Conservation (phyloP, 2,329 filamentous ascomycete genomes). For the Verticillium dahliae region DNA sequence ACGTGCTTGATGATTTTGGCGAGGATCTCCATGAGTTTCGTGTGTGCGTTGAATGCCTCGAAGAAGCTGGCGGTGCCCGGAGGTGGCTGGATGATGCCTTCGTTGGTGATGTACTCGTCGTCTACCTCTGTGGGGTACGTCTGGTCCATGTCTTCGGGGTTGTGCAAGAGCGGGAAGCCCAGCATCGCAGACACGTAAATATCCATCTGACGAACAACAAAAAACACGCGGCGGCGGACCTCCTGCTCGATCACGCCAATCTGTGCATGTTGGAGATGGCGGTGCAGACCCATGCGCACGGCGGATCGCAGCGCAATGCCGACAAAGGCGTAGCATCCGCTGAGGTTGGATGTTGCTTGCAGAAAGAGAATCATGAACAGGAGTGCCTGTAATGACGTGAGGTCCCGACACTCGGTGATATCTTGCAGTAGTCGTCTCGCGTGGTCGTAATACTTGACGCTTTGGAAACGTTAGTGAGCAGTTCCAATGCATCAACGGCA, state of each 20-base stretch:
- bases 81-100: slow-evolving; percentile 48
- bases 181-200: slow-evolving; percentile 63
- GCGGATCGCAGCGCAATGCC: slow-evolving; percentile 71
- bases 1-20: slow-evolving; percentile 59
- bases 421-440: slow-evolving; percentile 60
- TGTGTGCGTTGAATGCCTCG: slow-evolving; percentile 61
- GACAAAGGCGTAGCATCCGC: slow-evolving; percentile 73
- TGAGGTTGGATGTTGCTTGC: slow-evolving; percentile 71
- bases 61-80: slow-evolving; percentile 52
- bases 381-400: slow-evolving; percentile 67
- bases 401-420: slow-evolving; percentile 63
- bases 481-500: background rate
- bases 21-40: slow-evolving; percentile 56
- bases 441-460: slow-evolving; percentile 67
- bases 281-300: slow-evolving; percentile 72
- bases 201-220: slow-evolving; percentile 63
- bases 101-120: slow-evolving; percentile 59
- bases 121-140: slow-evolving; percentile 58
- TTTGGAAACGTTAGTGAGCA: slow-evolving; percentile 27
- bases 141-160: slow-evolving; percentile 61
- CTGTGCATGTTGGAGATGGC: slow-evolving; percentile 58
- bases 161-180: slow-evolving; percentile 58
- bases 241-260: slow-evolving; percentile 59
- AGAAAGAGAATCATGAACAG: slow-evolving; percentile 77
- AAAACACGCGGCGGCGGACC: slow-evolving; percentile 58